Evolutionary conservation across 129 eudicot species (phyloP).

Genomic region (Gnaphalium uliginosum): DNA sequence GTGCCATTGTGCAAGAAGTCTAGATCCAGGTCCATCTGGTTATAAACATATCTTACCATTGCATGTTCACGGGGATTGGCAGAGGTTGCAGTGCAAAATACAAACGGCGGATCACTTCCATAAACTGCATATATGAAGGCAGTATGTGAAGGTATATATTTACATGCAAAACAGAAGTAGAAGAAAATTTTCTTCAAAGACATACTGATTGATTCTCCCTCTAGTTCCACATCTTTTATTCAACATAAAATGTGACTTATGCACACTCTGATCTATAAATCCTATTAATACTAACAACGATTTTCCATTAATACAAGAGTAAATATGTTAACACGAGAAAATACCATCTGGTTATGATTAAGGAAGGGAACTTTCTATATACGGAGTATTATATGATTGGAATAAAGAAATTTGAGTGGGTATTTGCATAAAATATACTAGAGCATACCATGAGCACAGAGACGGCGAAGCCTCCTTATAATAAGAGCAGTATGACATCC

Average conservation of each 20-base stretch:
- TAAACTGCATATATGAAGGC: conserved; percentile 61
- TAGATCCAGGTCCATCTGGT: neutral
- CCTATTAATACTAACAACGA: neutral
- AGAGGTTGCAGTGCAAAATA: conserved; percentile 93
- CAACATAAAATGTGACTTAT: neutral
- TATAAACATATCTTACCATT: conserved; percentile 53
- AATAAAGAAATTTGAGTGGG: too few relatives aligned
- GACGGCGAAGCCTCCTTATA: conserved; percentile 76
- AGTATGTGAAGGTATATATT: conserved; percentile 12
- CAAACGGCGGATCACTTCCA: conserved; percentile 85
- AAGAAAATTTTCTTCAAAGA: neutral
- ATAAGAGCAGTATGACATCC: conserved; percentile 95
- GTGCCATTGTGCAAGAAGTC: too few relatives aligned
- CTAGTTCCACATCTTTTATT: neutral
- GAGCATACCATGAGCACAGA: conserved; percentile 78
- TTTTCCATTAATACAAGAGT: neutral
- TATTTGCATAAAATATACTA: neutral
- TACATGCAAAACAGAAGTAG: neutral
- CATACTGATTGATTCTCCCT: neutral
- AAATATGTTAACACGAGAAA: neutral
- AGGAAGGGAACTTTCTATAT: too few relatives aligned
- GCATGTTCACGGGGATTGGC: conserved; percentile 88
- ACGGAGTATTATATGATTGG: too few relatives aligned
- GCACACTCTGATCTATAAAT: neutral
- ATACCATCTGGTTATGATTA: too few relatives aligned